These are phyloP conservation scores for Lactarius trivialis DNA, from an alignment of 768 basidiomycete species.

Conservation along the genomic window DNA sequence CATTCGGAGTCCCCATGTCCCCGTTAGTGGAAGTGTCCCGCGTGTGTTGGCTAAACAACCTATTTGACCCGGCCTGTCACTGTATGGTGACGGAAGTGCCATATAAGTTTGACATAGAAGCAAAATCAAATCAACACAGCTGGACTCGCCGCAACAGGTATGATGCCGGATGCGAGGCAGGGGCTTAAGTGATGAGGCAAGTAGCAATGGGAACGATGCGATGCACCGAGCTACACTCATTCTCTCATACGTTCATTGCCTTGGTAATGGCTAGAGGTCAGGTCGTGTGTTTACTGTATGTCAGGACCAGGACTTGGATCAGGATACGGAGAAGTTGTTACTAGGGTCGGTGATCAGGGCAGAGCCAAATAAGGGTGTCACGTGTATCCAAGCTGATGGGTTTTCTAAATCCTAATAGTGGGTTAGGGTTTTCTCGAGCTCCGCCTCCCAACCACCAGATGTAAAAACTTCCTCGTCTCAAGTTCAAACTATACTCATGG, in stretches of 20 bases:
- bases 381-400: neutral
- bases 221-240: neutral
- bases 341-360: neutral
- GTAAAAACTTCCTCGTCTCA: neutral
- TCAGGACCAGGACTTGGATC: neutral
- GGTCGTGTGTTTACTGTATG: neutral
- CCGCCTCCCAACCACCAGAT: neutral
- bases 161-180: neutral
- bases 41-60: neutral
- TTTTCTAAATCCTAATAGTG: neutral
- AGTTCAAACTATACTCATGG: neutral
- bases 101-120: neutral
- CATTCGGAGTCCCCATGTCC: neutral
- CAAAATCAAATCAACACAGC: neutral
- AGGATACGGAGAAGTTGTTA: neutral
- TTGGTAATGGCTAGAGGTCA: constrained; percentile 2
- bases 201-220: neutral
- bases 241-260: neutral
- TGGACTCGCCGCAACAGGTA: neutral
- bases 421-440: neutral
- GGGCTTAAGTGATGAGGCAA: neutral
- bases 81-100: neutral
- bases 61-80: neutral
- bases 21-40: neutral
- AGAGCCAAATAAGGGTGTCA: neutral